phyloP scores from a whole-genome alignment of 75 land plant genomes.

The Selaginella tamariscina region DNA sequence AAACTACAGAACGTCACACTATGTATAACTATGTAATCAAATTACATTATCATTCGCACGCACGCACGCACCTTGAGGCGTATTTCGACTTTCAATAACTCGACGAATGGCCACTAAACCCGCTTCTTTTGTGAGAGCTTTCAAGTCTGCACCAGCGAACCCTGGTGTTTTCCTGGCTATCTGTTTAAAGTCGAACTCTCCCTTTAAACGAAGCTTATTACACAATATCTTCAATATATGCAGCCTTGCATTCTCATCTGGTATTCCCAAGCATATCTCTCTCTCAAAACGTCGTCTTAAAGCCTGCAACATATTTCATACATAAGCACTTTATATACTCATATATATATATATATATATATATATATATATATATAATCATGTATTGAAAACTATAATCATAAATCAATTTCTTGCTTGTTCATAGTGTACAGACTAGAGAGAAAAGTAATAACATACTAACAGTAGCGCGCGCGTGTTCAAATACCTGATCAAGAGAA shows the following conservation, averaged over 20 bases:
- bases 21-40: no score
- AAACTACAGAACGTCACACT: no score
- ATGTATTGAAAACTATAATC: no score
- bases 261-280: conserved; percentile 28
- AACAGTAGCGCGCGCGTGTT: no score
- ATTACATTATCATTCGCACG: no score
- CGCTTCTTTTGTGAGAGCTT: conserved; percentile 59
- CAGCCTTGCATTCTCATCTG: conserved; percentile 77
- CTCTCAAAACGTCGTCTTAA: not conserved
- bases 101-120: conserved; percentile 73
- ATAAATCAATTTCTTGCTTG: no score
- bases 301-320: no score
- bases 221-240: conserved; percentile 65
- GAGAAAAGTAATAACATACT: no score
- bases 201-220: conserved; percentile 53
- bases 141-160: conserved; percentile 93
- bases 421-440: no score
- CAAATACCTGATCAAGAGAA: conserved; percentile 74
- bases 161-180: conserved; percentile 85
- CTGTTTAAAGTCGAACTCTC: conserved; percentile 61
- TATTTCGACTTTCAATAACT: conserved; percentile 39
- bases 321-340: no score
- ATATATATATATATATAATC: no score
- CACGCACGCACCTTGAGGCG: conserved; percentile 16
- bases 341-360: no score